These are phyloP conservation scores for Aquilaria agallochum DNA, from an alignment of 441 rosid species.

Conservation along the genomic window DNA sequence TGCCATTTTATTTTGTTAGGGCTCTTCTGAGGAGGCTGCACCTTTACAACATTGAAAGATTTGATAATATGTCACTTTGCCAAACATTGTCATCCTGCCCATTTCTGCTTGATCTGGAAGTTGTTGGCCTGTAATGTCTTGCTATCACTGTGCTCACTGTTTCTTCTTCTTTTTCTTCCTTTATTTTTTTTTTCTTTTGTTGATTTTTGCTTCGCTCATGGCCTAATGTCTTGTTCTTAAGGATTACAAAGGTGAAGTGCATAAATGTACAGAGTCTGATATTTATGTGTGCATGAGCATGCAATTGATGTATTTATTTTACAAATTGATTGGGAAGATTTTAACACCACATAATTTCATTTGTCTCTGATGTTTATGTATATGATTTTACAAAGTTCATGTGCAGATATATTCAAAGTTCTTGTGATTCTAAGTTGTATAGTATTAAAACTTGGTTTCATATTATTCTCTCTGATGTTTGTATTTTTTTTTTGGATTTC, in stretches of 20 bases:
- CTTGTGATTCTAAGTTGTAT: no score
- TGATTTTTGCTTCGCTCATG: constrained; percentile 2
- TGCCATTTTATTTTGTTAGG: constrained; percentile 33
- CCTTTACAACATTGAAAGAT: constrained; percentile 60
- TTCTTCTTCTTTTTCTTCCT: constrained; percentile 13
- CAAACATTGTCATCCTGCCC: constrained; percentile 61
- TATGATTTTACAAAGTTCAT: no score
- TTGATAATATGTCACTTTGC: constrained; percentile 54
- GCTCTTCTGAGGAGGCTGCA: constrained; percentile 67
- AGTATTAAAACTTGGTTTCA: no score
- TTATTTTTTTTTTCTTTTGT: not conserved
- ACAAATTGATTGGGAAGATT: not conserved
- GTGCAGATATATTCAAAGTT: constrained; percentile 1
- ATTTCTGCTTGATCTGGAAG: constrained; percentile 70
- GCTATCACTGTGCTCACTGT: constrained; percentile 15
- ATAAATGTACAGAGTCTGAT: not conserved
- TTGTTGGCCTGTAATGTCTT: constrained; percentile 65
- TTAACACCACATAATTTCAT: not conserved
- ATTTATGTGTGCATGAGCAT: not conserved
- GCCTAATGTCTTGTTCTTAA: no score
- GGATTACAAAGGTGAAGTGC: not conserved
- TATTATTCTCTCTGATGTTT: not conserved
- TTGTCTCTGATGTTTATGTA: not conserved
- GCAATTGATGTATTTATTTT: not conserved
- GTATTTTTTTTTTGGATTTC: not conserved